Conservation (phyloP, 179 eudicot genomes). For the Patellifolia procumbens region DNA sequence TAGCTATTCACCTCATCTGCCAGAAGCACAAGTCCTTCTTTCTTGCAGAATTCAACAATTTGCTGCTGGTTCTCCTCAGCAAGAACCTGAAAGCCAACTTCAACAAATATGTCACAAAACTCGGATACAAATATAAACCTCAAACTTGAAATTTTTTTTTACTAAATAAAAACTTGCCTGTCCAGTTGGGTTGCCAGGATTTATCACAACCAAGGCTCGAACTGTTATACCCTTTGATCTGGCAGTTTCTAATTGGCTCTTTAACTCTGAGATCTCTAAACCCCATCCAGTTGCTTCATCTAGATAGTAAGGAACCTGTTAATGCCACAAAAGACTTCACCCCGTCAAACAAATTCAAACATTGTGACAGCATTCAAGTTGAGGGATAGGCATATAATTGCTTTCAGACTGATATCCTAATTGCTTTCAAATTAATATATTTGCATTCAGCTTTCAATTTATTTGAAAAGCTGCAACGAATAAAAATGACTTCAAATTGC, state of each 20-base stretch:
- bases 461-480: background rate
- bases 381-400: background rate
- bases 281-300: conserved; percentile 97
- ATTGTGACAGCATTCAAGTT: conserved; percentile 1
- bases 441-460: no score
- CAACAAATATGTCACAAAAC: conserved; percentile 7
- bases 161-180: conserved; percentile 52
- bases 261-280: conserved; percentile 76
- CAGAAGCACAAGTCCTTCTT: conserved; percentile 85
- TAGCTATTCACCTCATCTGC: conserved; percentile 78
- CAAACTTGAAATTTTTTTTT: no score
- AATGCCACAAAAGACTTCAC: background rate
- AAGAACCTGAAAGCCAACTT: conserved; percentile 60
- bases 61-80: conserved; percentile 77
- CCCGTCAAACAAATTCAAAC: background rate
- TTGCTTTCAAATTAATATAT: background rate
- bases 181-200: conserved; percentile 97
- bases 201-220: conserved; percentile 87
- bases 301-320: conserved; percentile 85
- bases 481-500: background rate
- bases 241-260: conserved; percentile 70
- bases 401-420: background rate
- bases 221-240: conserved; percentile 69
- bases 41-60: conserved; percentile 92
- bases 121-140: background rate